Conservation (phyloP, 1,284 basidiomycete genomes). For the Rhodotorula sp. region DNA sequence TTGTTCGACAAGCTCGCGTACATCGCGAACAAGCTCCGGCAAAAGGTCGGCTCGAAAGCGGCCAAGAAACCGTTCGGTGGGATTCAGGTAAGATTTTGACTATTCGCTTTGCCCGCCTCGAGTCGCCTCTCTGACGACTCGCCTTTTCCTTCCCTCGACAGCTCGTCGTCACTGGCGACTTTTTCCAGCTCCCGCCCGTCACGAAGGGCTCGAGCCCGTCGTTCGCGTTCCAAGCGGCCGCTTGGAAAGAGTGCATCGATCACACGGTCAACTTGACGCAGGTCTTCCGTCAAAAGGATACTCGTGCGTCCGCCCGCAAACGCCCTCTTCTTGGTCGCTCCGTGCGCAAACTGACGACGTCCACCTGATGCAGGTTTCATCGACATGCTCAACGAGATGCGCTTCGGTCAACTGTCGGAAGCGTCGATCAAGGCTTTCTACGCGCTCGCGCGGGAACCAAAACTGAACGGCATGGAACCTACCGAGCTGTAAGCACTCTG, state of each 20-base stretch:
- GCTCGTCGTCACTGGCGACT: slow-evolving; percentile 90
- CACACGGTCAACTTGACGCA: slow-evolving; percentile 82
- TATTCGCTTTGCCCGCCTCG: background rate
- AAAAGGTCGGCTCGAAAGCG: slow-evolving; percentile 50
- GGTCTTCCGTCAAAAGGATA: slow-evolving; percentile 72
- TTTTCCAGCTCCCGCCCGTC: slow-evolving; percentile 95
- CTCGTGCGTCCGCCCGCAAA: slow-evolving; percentile 44
- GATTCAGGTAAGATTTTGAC: slow-evolving; percentile 65
- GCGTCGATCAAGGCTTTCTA: slow-evolving; percentile 64
- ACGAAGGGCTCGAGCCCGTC: slow-evolving; percentile 52
- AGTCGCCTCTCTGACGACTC: no score
- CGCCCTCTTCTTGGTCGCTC: background rate
- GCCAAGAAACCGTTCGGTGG: slow-evolving; percentile 76
- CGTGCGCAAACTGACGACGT: background rate
- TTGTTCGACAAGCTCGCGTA: slow-evolving; percentile 84
- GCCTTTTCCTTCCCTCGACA: slow-evolving; percentile 50
- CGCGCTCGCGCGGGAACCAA: slow-evolving; percentile 59
- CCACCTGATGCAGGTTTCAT: slow-evolving; percentile 63
- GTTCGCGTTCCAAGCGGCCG: slow-evolving; percentile 86
- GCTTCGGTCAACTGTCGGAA: slow-evolving; percentile 67
- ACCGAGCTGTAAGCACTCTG: slow-evolving; percentile 66
- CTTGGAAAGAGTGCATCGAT: slow-evolving; percentile 75
- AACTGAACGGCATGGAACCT: slow-evolving; percentile 68
- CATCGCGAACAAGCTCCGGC: slow-evolving; percentile 65
- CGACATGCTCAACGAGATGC: slow-evolving; percentile 86